Conservation (phyloP, 2,329 filamentous ascomycete genomes). For the Raffaelea albimanens region DNA sequence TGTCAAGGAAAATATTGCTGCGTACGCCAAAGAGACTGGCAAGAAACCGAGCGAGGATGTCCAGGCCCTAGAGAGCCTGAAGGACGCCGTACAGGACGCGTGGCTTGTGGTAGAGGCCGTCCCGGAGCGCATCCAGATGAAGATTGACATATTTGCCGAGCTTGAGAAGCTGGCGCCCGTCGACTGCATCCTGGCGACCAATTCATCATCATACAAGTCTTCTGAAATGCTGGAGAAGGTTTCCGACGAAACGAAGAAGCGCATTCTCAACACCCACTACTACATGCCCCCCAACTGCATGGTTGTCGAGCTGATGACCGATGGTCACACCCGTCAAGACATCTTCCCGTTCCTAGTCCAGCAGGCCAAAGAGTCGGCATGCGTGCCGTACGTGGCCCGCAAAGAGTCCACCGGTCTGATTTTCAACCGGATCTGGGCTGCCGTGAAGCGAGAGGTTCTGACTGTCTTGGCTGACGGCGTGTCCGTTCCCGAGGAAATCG, state of each 20-base stretch:
- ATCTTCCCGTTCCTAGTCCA: constrained; percentile 20
- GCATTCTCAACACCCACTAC: constrained; percentile 25
- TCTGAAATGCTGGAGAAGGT: constrained; percentile 17
- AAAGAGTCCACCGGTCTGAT: constrained; percentile 23
- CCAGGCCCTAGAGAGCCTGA: constrained; percentile 25
- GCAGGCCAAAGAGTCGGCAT: constrained; percentile 19
- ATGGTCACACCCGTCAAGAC: constrained; percentile 17
- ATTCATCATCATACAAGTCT: constrained; percentile 21
- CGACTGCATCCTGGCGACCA: constrained; percentile 21
- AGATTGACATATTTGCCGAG: constrained; percentile 18
- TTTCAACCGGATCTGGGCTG: constrained; percentile 26
- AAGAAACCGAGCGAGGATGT: constrained; percentile 13
- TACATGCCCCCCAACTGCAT: constrained; percentile 22
- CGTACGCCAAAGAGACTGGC: constrained; percentile 15
- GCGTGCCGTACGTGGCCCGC: constrained; percentile 17
- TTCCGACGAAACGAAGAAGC: constrained; percentile 12
- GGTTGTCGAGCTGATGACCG: constrained; percentile 26
- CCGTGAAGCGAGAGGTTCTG: constrained; percentile 24
- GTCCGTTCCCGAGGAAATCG: constrained; percentile 21
- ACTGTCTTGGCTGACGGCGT: constrained; percentile 21
- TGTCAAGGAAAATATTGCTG: constrained; percentile 24
- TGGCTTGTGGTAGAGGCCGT: constrained; percentile 24
- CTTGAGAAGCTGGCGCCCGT: constrained; percentile 18
- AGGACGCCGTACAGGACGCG: constrained; percentile 26
- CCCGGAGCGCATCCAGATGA: constrained; percentile 21